Conservation (phyloP, 2,329 filamentous ascomycete species). For the Coniella vitis region DNA sequence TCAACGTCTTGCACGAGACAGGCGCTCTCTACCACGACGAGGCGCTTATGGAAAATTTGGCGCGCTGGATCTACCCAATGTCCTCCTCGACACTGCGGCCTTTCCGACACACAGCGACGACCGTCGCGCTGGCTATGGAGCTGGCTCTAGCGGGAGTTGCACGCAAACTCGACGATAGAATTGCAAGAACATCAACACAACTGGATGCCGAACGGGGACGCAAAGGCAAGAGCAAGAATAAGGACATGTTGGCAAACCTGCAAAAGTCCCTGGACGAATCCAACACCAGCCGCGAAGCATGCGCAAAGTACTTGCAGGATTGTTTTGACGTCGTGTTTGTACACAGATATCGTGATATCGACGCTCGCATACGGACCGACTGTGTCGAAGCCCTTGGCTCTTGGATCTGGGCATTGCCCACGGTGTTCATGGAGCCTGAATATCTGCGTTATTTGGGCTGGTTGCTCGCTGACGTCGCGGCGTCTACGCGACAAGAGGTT, state of each 20-base stretch:
- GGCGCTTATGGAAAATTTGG: constrained; percentile 78
- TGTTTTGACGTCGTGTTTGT: constrained; percentile 92
- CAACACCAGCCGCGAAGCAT: constrained; percentile 59
- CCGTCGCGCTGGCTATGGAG: constrained; percentile 73
- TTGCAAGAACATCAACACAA: constrained; percentile 72
- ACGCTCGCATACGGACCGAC: constrained; percentile 80
- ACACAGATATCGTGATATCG: constrained; percentile 90
- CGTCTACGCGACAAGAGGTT: constrained; percentile 74
- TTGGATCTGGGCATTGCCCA: constrained; percentile 82
- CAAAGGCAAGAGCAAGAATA: constrained; percentile 66
- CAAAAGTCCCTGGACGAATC: constrained; percentile 66
- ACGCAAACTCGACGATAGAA: constrained; percentile 44
- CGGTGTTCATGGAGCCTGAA: constrained; percentile 81
- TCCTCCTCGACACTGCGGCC: constrained; percentile 81
- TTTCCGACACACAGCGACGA: constrained; percentile 89
- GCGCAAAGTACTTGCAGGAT: constrained; percentile 69
- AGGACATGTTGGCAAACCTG: constrained; percentile 66
- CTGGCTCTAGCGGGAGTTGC: constrained; percentile 57
- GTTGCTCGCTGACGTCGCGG: constrained; percentile 79
- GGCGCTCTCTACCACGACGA: constrained; percentile 71
- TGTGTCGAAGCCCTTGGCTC: constrained; percentile 79
- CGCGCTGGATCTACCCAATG: constrained; percentile 85
- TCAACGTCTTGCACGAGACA: constrained; percentile 74
- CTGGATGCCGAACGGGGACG: constrained; percentile 66
- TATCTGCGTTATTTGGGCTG: constrained; percentile 93